These are phyloP conservation scores for Cytospora piceicola DNA, from an alignment of 2,329 filamentous ascomycete genomes.

Conservation along the genomic window DNA sequence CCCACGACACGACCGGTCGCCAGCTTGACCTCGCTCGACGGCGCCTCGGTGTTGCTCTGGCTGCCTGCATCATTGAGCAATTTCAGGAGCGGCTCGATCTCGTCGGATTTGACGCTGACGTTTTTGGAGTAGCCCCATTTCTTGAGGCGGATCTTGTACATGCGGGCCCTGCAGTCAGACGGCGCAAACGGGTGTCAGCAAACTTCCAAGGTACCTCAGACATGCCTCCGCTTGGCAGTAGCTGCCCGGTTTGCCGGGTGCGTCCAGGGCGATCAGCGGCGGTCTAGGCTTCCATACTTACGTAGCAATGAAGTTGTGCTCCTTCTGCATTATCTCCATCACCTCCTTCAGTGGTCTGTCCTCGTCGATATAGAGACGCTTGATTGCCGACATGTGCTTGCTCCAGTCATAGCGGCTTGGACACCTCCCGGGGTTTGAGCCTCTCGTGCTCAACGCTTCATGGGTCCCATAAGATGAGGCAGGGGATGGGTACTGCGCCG, in stretches of 20 bases:
- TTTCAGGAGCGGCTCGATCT: slow-evolving; percentile 27
- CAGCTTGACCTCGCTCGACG: slow-evolving; percentile 26
- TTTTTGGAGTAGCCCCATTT: slow-evolving; percentile 32
- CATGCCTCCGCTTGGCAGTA: not conserved
- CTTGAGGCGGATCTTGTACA: slow-evolving; percentile 31
- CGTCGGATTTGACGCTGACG: slow-evolving; percentile 30
- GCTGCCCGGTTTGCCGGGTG: not conserved
- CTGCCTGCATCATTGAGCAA: slow-evolving; percentile 27
- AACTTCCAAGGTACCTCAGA: not conserved
- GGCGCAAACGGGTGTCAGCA: slow-evolving; percentile 20
- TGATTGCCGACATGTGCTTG: slow-evolving; percentile 30
- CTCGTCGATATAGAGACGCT: slow-evolving; percentile 33
- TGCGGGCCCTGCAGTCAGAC: slow-evolving; percentile 22
- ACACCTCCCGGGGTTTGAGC: slow-evolving; percentile 23
- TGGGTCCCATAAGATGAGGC: not conserved
- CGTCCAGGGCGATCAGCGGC: not conserved
- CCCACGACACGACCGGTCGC: slow-evolving; percentile 28
- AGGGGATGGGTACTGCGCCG: not conserved
- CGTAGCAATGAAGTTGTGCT: slow-evolving; percentile 33
- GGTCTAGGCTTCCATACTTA: slow-evolving; percentile 21
- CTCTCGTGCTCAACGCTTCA: slow-evolving; percentile 1
- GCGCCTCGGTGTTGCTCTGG: slow-evolving; percentile 24
- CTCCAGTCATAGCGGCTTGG: slow-evolving; percentile 32
- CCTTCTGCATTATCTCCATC: slow-evolving; percentile 31
- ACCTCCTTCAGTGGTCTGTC: slow-evolving; percentile 33